A percentile compares a stretch with the other conserved stretches of the same genome.
Evolutionary conservation across 1,284 basidiomycete genomes (phyloP).

Genomic region (Ustilago cynodontis): DNA sequence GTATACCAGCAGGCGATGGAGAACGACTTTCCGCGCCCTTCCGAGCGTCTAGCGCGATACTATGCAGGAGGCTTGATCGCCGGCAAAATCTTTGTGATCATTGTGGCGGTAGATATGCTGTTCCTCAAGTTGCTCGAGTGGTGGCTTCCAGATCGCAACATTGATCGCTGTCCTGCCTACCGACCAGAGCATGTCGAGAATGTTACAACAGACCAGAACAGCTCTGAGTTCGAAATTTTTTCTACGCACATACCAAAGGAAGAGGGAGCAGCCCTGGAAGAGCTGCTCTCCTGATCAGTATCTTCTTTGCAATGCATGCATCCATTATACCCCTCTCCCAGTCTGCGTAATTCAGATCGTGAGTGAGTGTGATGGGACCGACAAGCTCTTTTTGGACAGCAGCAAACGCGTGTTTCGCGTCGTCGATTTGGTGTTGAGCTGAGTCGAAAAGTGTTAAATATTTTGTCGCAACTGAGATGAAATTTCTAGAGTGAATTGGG

Average conservation of each 20-base stretch:
- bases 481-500: no score
- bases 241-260: constrained; percentile 7
- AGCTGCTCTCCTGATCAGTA: constrained; percentile 12
- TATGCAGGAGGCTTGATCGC: constrained; percentile 79
- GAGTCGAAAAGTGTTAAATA: background rate
- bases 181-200: constrained; percentile 12
- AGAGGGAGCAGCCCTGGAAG: constrained; percentile 7
- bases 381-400: no score
- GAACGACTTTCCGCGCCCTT: constrained; percentile 26
- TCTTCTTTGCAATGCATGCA: no score
- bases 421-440: no score
- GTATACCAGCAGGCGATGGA: constrained; percentile 82
- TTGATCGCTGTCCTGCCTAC: constrained; percentile 34
- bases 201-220: background rate
- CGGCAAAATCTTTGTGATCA: constrained; percentile 82
- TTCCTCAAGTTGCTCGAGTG: constrained; percentile 80
- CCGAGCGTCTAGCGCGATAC: constrained; percentile 70
- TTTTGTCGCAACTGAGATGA: no score
- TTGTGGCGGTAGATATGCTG: constrained; percentile 82
- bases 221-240: background rate
- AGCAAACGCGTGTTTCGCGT: background rate
- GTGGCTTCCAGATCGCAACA: constrained; percentile 30
- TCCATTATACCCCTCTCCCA: no score
- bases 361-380: no score
- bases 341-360: no score